Evolutionary conservation across 1,284 basidiomycete genomes (phyloP).

Genomic region (Singerocomus inundabilis): DNA sequence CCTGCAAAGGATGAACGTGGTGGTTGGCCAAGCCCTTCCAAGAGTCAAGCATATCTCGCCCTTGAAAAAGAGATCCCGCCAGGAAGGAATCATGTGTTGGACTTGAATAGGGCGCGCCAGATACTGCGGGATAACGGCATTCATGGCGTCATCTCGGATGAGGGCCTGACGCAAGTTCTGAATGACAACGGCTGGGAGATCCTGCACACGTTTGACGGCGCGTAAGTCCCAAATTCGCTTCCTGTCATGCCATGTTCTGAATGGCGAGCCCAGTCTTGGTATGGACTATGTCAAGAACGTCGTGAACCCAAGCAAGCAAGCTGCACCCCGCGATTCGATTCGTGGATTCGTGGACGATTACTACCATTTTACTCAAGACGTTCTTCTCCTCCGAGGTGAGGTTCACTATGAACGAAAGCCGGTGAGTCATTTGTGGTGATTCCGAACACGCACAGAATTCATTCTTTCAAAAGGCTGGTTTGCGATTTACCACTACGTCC

Average conservation of each 20-base stretch:
- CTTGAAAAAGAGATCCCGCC: constrained; percentile 20
- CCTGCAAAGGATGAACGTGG: constrained; percentile 21
- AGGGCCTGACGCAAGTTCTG: constrained; percentile 34
- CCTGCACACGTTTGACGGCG: constrained; percentile 39
- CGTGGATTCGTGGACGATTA: constrained; percentile 44
- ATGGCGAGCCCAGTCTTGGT: constrained; percentile 32
- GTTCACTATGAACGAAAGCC: constrained; percentile 46
- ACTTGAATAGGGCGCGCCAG: constrained; percentile 23
- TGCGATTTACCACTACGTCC: constrained; percentile 39
- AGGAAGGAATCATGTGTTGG: constrained; percentile 19
- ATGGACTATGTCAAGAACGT: constrained; percentile 48
- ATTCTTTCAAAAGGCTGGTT: constrained; percentile 36
- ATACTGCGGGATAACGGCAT: constrained; percentile 17
- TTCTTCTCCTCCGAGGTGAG: constrained; percentile 45
- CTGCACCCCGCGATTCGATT: constrained; percentile 35
- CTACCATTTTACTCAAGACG: constrained; percentile 32
- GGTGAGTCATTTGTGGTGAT: constrained; percentile 24
- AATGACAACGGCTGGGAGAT: constrained; percentile 39
- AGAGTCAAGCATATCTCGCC: constrained; percentile 17
- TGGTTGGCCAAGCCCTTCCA: constrained; percentile 24
- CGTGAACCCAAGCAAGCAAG: constrained; percentile 39
- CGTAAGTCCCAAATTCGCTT: constrained; percentile 29
- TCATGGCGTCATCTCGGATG: constrained; percentile 24
- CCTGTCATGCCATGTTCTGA: no score
- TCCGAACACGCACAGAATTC: constrained; percentile 21